These are phyloP conservation scores for Rhododendron griersonianum DNA, from an alignment of 148 eudicot species.

Conservation along the genomic window DNA sequence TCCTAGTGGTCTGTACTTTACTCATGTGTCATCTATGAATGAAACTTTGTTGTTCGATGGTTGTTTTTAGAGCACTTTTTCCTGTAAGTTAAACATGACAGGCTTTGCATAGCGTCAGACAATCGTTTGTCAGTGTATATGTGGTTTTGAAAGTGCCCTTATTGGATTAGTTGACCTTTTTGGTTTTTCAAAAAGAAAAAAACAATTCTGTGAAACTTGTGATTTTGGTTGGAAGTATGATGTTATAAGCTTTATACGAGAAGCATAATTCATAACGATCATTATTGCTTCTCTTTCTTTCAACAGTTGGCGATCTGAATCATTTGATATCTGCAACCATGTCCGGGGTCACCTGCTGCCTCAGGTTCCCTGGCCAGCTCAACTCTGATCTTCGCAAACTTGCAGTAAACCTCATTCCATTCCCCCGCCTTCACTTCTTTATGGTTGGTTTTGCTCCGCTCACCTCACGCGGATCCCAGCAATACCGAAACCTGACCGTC, in stretches of 20 bases:
- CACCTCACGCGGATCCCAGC: conserved; percentile 69
- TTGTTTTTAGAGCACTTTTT: background rate
- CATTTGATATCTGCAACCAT: conserved; percentile 73
- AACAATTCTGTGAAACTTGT: background rate
- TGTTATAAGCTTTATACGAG: background rate
- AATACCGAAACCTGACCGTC: conserved; percentile 52
- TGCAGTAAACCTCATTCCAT: conserved; percentile 68
- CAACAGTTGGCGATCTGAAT: conserved; percentile 65
- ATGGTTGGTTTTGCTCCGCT: conserved; percentile 81
- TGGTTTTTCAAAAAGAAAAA: too few species aligned
- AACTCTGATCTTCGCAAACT: conserved; percentile 71
- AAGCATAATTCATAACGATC: background rate
- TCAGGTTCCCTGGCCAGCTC: conserved; percentile 68
- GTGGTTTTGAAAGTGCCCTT: background rate
- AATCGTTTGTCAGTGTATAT: background rate
- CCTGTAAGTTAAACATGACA: background rate
- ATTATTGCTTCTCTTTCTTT: background rate
- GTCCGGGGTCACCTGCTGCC: conserved; percentile 74
- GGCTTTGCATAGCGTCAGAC: background rate
- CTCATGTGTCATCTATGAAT: background rate
- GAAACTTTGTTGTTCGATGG: background rate
- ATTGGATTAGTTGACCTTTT: background rate
- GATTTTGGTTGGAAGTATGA: background rate
- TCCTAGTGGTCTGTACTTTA: background rate
- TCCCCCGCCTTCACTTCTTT: conserved; percentile 79